Evolutionary conservation across 2,329 filamentous ascomycete species (phyloP).

Genomic region (Stenocarpella maydis): DNA sequence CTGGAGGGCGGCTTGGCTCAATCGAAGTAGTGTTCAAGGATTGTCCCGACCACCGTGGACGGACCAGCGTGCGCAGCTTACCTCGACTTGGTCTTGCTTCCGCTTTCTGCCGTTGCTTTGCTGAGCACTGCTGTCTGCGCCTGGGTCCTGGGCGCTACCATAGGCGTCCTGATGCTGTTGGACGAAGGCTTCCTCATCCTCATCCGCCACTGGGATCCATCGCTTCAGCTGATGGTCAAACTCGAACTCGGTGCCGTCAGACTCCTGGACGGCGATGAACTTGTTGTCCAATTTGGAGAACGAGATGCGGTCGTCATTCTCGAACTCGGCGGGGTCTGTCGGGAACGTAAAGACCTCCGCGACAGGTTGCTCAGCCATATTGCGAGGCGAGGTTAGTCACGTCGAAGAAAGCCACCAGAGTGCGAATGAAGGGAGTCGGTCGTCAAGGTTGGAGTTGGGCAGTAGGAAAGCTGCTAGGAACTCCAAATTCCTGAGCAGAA

Average conservation of each 20-base stretch:
- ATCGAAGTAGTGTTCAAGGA: constrained; percentile 26
- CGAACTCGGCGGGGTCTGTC: constrained; percentile 73
- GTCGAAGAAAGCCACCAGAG: neutral
- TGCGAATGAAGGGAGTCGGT: neutral
- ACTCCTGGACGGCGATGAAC: constrained; percentile 82
- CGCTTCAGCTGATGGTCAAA: constrained; percentile 75
- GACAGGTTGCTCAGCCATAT: constrained; percentile 36
- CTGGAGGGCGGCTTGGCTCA: neutral
- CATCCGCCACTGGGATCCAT: constrained; percentile 71
- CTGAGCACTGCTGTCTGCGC: constrained; percentile 35
- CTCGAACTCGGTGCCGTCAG: constrained; percentile 82
- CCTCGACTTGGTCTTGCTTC: constrained; percentile 54
- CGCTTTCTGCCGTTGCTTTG: constrained; percentile 49
- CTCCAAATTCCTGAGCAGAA: neutral
- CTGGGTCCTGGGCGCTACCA: constrained; percentile 31
- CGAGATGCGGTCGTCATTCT: constrained; percentile 81
- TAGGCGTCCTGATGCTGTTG: constrained; percentile 43
- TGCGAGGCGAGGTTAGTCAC: neutral
- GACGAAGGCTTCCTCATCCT: constrained; percentile 43
- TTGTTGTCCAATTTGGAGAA: constrained; percentile 85
- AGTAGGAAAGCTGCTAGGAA: neutral
- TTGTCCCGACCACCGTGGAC: constrained; percentile 36
- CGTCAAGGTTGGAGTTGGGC: neutral
- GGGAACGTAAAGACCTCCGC: constrained; percentile 57
- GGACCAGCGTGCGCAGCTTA: constrained; percentile 48